Evolutionary conservation across 2,329 filamentous ascomycete genomes (phyloP), one percentile per base, ranked within the genome.

Genomic region (Domatiomyces catenatus): DNA sequence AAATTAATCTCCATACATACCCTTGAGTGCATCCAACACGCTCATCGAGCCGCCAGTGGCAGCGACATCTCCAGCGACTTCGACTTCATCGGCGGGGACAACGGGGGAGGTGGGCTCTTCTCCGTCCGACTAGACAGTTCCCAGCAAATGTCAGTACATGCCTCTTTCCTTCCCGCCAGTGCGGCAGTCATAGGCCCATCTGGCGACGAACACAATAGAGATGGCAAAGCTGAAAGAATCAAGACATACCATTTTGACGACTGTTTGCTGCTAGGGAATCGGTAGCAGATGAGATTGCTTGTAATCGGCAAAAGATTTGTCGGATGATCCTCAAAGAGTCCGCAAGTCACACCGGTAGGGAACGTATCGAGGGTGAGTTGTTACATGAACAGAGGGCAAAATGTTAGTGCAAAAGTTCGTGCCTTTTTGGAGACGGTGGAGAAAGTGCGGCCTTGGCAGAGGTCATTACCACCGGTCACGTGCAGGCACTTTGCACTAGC

Each of bases 21-120:
- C 92, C 82, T 98, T 98, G 67, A 98, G 85, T 64, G 92, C 92
- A 68, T 98, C 92, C 64, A 95, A 83, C 67, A 96, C 89, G 70
- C 86, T 89, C 89, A 98, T 96, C 79, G 87, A 65, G 60, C 70
- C 68, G 67, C 85, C 85, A 73, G 88, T 66, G 69, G 77, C 76
- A 71, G 81, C 72, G 70, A 83, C 84, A 76, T 94, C 89, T 73
- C 85, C 88, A 69, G 84, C 84, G 71, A 95, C 88, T 76, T 96
- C 90, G 74, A 96, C 89, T 79, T 95, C 92, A 65, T 82, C 79
- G 67, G 76, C 88, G 69, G 86, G 84, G 58, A 69, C 72, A 63
- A 74, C 69, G 74, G 86, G 83, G 73, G 83, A 81, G 74, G 80
- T 84, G 75, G 83, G 88, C 84, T 96, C 90, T 95, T 96, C 92